Evolutionary conservation across 345 rosid species (phyloP), one percentile per base, ranked within the genome.

Genomic region (Syzygium aromaticum): DNA sequence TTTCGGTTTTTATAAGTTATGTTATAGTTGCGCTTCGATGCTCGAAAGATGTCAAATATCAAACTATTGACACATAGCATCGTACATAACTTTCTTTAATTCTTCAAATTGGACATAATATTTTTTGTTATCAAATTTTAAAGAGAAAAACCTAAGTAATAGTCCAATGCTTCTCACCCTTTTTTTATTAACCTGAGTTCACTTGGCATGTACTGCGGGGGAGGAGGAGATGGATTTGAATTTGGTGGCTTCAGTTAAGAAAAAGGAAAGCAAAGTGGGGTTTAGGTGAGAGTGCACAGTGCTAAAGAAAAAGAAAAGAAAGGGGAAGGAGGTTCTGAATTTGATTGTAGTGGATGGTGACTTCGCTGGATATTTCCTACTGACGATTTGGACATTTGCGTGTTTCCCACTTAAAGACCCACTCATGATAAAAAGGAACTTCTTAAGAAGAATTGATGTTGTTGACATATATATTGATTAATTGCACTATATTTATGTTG

Each of bases 31-130:
- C 5, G 11, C 25, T 73, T 67, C 19, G 25, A 17, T 1, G 2
- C 0, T 38, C 19, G 3, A 73, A 73, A 73, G 27, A 19, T 33
- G 14, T 33, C 7, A 67, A 30, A 30, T 17, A 67, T 67, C 43
- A 73, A 19, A 67, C 7, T 0, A 1, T 9, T 67, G 25, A 33
- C 0, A 0, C 5, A 5, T 30, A 19, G 78, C 2, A 11, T 73
- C 13, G 2, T 19, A 4, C 9, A 4, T 33, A 10, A 17, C 80
- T 73, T 73, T 73, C 49, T 59, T 15, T 11, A 27, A 59, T 59
- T 59, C 64, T 59, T 59, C 64, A 59, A 59, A 59, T 59, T 11
- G 27, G 16, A 25, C 49, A 19, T 17, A 4, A 33, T 33, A 17
- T 73, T 73, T 33, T 73, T 61, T 61, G 38, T 61, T n/a, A 13